Evolutionary conservation across 1,139 yeast species (phyloP), one percentile per base, ranked within the genome.

Genomic region (Nakaseomyces delphensis): DNA sequence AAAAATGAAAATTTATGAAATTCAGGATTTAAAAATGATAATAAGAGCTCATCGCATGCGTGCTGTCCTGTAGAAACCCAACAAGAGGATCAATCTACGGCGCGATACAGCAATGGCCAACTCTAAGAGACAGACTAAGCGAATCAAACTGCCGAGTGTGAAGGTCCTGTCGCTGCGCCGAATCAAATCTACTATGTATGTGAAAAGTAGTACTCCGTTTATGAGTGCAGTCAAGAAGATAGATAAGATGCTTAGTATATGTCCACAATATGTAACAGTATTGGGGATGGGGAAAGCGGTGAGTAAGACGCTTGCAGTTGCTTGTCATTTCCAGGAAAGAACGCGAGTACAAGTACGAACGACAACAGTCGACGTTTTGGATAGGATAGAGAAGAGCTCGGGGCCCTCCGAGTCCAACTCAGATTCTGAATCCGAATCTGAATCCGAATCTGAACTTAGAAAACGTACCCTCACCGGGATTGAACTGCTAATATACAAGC

Each of bases 211-310:
- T 1, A 78, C 86, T 1, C 86, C 89, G 1, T 80, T 65, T 52
- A 63, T 80, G 3, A 71, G 84, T 14, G 83, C 80, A 0, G 49
- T 80, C 29, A 81, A 81, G 54, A 65, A 79, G 43, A 69, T 77
- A 4, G 68, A 67, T 36, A 75, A 73, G 53, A 66, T 69, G 42
- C 54, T 80, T 21, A 69, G 67, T 48, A 68, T 64, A 44, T 63
- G 67, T 27, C 64, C 67, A 1, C 59, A 67, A 33, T 73, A 66
- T 53, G 64, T 81, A 13, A 66, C 71, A 0, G 70, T 82, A 2
- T 65, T 75, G 48, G 91, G 86, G 0, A 79, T 81, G 85, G 89
- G 89, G 1, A 72, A 70, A 42, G 71, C 83, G 5, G 73, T 78
- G 4, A 74, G 69, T 38, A 78, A 73, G 53, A 71, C 79, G 0